Conservation (phyloP, 1,139 yeast genomes). For the Kazachstania sp. region DNA sequence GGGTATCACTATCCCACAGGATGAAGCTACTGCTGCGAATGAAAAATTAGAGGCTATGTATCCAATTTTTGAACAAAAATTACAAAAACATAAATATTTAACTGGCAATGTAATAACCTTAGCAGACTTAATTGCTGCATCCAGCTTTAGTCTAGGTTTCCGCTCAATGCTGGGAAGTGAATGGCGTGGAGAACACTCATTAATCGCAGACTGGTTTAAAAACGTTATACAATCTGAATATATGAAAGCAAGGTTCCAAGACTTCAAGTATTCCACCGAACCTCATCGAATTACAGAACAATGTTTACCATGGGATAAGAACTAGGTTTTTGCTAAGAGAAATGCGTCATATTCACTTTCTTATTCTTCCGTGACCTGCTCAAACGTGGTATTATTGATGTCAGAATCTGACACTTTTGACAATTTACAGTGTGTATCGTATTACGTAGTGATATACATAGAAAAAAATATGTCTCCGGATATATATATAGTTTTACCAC, state of each 20-base stretch:
- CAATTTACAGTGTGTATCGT: too few species aligned
- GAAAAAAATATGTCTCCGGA: too few species aligned
- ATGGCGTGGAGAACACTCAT: slow-evolving; percentile 67
- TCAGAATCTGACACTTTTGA: too few species aligned
- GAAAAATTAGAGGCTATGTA: slow-evolving; percentile 35
- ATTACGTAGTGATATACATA: too few species aligned
- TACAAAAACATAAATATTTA: slow-evolving; percentile 65
- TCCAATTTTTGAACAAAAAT: slow-evolving; percentile 48
- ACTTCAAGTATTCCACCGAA: slow-evolving; percentile 42
- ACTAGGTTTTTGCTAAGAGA: too few species aligned
- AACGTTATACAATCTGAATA: slow-evolving; percentile 52
- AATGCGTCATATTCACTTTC: too few species aligned
- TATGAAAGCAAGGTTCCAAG: slow-evolving; percentile 38
- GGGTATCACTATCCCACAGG: slow-evolving; percentile 68
- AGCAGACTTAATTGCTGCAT: slow-evolving; percentile 67
- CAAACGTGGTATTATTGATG: too few species aligned
- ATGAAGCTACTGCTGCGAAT: too few species aligned
- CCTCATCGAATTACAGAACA: too few species aligned
- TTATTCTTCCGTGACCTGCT: too few species aligned
- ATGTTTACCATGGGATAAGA: too few species aligned
- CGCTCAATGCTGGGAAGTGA: slow-evolving; percentile 53
- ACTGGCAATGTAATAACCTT: slow-evolving; percentile 66
- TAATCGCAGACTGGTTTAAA: slow-evolving; percentile 69
- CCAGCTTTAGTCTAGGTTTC: slow-evolving; percentile 33
- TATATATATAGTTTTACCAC: too few species aligned